Base-by-base conservation (phyloP, 2,329 filamentous ascomycete genomes). In the Alternaria sp. region DNA sequence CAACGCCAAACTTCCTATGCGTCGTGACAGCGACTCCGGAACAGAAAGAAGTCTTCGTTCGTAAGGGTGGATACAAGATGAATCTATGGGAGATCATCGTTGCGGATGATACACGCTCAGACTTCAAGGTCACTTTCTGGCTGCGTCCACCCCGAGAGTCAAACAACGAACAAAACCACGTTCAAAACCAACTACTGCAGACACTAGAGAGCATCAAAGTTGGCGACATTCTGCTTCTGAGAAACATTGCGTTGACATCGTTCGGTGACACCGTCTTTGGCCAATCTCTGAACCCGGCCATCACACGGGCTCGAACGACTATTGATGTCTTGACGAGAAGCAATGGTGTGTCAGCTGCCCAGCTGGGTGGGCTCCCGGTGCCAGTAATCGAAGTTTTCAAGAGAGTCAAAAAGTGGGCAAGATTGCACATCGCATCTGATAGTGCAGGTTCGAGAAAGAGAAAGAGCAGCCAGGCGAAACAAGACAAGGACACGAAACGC, bases 61-160 rank as follows among this genome's bases (percentile, higher is more conserved):
- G 87, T 43, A 90, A 87, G 81, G 87, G 90, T 25, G 83, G 84
- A 7, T 83, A 83, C 73, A 83, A 81, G 57, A 81, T 80, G 63
- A 79, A 83, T 46, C 61, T 79, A 3, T 73, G 72, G 60, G 77
- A 79, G 40, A 64, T 78, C 45, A 63, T 49, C 9, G 88, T 97
- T 1, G 94, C 92, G 6, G 95, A 98, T 77, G 92, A 97, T 55
- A 97, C 93, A 0, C 88, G 86, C 67, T 88, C 92, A 0, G 91
- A 91, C 3, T 97, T 97, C 80, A 88, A 86, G 26, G 84, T 97
- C 59, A 94, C 91, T 3, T 93, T 97, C 77, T 98, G 95, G 95
- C 82, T 97, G 2, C 81, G 85, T 5, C 79, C 83, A 12, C 46
- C 57, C 28, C 51, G 56, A 23, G 55, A 67, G 25, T 63, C 62